Evolutionary conservation across 441 rosid genomes (phyloP).

Genomic region (Francoa sonchifolia): DNA sequence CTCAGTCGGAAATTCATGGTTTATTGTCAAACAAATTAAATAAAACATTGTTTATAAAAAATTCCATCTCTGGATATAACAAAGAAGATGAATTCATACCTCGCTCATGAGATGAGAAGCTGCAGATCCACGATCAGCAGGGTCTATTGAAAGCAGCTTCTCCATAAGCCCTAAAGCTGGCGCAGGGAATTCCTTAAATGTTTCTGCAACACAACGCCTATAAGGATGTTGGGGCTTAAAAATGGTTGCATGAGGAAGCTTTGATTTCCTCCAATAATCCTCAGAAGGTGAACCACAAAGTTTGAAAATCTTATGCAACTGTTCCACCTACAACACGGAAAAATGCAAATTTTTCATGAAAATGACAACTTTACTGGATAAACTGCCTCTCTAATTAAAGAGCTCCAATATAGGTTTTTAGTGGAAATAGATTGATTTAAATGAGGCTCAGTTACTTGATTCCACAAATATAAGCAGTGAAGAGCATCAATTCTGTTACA

Average conservation of each 20-base stretch:
- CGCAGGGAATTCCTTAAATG: constrained; percentile 83
- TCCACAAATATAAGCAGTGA: background rate
- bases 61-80: too few relatives aligned
- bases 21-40: too few relatives aligned
- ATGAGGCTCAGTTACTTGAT: background rate
- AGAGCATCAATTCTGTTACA: background rate
- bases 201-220: constrained; percentile 72
- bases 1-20: too few relatives aligned
- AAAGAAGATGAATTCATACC: constrained; percentile 25
- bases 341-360: constrained; percentile 7
- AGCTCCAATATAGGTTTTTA: too few relatives aligned
- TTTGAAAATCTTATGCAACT: constrained; percentile 91
- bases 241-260: constrained; percentile 86
- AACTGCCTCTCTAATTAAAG: too few relatives aligned
- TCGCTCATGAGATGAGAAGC: constrained; percentile 64
- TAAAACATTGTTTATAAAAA: background rate
- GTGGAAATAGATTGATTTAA: too few relatives aligned
- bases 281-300: constrained; percentile 94
- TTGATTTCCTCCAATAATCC: constrained; percentile 85
- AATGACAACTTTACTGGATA: too few relatives aligned
- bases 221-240: constrained; percentile 95
- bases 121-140: constrained; percentile 82
- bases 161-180: constrained; percentile 81
- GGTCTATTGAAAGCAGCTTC: constrained; percentile 72
- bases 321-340: constrained; percentile 65